phyloP scores from a whole-genome alignment of 805 yeast genomes.

The Candida suzukii region DNA sequence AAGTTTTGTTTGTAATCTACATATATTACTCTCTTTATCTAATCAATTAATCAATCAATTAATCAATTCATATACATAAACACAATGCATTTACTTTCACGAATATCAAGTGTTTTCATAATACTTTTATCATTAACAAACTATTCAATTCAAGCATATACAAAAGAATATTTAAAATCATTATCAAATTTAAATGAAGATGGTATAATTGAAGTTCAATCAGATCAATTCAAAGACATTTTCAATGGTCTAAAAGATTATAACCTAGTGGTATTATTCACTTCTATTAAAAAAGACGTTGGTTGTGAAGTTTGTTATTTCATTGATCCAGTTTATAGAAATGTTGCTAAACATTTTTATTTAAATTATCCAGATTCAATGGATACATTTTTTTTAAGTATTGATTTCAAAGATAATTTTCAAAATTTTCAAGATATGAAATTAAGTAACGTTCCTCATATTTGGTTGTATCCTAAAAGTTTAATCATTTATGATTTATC shows the following conservation, averaged over 20 bases:
- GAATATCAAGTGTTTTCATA: no score
- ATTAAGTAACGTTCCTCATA: conserved; percentile 50
- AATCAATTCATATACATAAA: no score
- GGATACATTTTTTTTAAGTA: conserved; percentile 37
- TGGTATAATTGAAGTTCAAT: conserved; percentile 34
- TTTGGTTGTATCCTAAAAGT: conserved; percentile 52
- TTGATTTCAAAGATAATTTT: conserved; percentile 43
- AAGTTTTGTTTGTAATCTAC: no score
- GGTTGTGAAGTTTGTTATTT: conserved; percentile 42
- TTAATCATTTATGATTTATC: conserved; percentile 24
- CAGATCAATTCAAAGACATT: conserved; percentile 29
- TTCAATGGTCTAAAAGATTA: conserved; percentile 45
- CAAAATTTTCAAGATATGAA: conserved; percentile 32
- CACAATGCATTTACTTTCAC: no score
- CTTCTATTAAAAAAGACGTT: conserved; percentile 31
- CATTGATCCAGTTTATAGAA: conserved; percentile 31
- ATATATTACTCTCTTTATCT: no score
- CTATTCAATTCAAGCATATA: conserved; percentile 6
- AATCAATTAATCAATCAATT: no score
- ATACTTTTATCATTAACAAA: background rate
- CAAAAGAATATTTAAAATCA: conserved; percentile 9
- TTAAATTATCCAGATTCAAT: conserved; percentile 34
- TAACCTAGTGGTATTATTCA: conserved; percentile 43
- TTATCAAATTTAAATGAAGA: conserved; percentile 12
- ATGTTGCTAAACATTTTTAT: conserved; percentile 37